Evolutionary conservation across 1,284 basidiomycete species (phyloP).

Genomic region (Sanghuangporus baumii): DNA sequence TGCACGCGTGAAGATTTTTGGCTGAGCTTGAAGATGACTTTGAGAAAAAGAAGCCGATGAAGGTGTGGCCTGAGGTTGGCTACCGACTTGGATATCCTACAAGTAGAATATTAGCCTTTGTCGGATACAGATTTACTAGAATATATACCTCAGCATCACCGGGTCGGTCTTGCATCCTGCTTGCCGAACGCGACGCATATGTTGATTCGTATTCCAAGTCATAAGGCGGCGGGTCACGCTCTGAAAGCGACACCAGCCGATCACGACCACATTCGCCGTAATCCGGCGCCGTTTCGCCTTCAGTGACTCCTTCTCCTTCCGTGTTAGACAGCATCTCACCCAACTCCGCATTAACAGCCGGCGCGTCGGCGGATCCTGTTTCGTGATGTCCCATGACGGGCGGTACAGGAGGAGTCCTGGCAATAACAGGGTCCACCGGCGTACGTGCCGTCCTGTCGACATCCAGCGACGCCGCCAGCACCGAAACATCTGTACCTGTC

Average conservation of each 20-base stretch:
- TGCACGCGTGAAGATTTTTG: not conserved
- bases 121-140: not conserved
- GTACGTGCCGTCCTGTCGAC: not conserved
- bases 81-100: no score
- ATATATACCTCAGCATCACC: not conserved
- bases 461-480: not conserved
- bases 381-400: not conserved
- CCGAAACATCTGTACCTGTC: not conserved
- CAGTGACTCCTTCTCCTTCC: not conserved
- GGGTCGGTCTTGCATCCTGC: not conserved
- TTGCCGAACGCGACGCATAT: not conserved
- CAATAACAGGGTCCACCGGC: not conserved
- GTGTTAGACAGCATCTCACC: not conserved
- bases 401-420: not conserved
- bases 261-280: not conserved
- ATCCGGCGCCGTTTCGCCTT: not conserved
- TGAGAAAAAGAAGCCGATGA: not conserved
- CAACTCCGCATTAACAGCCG: not conserved
- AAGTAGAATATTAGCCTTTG: not conserved
- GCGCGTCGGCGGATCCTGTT: not conserved
- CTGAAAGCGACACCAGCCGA: not conserved
- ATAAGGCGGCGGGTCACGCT: not conserved
- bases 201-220: not conserved
- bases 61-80: no score
- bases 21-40: not conserved